Percentiles rank a stretch among this genome's conserved stretches.
These are phyloP conservation scores for Trypanosoma rangeli DNA, from an alignment of 208 protist genomes.

Conservation along the genomic window DNA sequence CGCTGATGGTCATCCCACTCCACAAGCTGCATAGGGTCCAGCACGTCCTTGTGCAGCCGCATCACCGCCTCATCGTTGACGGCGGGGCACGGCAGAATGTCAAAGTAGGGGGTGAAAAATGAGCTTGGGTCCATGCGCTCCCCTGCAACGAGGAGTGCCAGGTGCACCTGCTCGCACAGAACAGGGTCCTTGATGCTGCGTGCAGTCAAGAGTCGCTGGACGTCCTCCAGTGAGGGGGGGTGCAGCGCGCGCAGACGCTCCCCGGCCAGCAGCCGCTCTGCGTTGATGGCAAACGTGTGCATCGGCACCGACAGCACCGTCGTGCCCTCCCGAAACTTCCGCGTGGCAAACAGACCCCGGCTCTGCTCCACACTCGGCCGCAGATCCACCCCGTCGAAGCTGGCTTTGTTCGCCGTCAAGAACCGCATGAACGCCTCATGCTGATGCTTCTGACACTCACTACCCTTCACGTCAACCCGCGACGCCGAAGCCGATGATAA, in stretches of 20 bases:
- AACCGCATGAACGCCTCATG: slow-evolving; percentile 18
- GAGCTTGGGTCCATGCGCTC: slow-evolving; percentile 52
- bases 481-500: no score
- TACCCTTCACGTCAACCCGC: no score
- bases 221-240: slow-evolving; percentile 54
- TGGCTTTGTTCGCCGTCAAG: slow-evolving; percentile 23
- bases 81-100: slow-evolving; percentile 68
- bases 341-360: slow-evolving; percentile 55
- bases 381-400: slow-evolving; percentile 51
- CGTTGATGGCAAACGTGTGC: slow-evolving; percentile 35
- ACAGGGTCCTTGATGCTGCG: slow-evolving; percentile 67
- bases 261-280: slow-evolving; percentile 39
- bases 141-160: slow-evolving; percentile 66
- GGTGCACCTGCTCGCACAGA: slow-evolving; percentile 68
- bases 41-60: slow-evolving; percentile 58
- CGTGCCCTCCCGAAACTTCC: slow-evolving; percentile 48
- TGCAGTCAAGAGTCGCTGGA: slow-evolving; percentile 47
- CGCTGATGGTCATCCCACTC: slow-evolving; percentile 86
- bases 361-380: slow-evolving; percentile 33
- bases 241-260: slow-evolving; percentile 25
- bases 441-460: not conserved
- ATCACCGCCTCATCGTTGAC: slow-evolving; percentile 66
- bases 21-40: slow-evolving; percentile 64
- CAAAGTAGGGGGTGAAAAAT: slow-evolving; percentile 54
- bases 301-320: slow-evolving; percentile 69